Conservation (phyloP, 495 filamentous ascomycete genomes). For the Penicillium macrosclerotiorum region DNA sequence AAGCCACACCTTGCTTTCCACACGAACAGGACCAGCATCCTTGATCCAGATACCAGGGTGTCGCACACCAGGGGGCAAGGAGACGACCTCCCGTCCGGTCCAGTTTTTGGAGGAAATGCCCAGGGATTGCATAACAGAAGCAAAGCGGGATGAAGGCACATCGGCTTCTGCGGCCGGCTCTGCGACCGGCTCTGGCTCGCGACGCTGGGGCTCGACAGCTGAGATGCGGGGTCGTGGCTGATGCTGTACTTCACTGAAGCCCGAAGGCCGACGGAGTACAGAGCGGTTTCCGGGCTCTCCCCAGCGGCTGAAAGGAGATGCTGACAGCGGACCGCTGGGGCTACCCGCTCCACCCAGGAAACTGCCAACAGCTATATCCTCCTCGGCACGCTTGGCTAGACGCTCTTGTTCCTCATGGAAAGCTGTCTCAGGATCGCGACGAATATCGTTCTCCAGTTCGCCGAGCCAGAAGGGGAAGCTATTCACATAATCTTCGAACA, state of each 20-base stretch:
- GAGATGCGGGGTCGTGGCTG: constrained; percentile 22
- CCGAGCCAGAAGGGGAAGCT: constrained; percentile 93
- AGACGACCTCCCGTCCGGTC: constrained; percentile 40
- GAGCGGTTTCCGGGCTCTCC: constrained; percentile 24
- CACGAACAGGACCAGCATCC: constrained; percentile 81
- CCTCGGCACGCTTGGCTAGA: constrained; percentile 73
- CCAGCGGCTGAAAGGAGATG: constrained; percentile 53
- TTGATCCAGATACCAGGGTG: constrained; percentile 86
- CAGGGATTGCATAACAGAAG: constrained; percentile 68
- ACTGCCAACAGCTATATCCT: constrained; percentile 85
- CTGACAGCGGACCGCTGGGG: constrained; percentile 46
- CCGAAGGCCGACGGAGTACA: constrained; percentile 22
- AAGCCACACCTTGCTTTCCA: constrained; percentile 98
- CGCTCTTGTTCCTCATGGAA: constrained; percentile 89
- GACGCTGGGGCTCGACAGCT: constrained; percentile 17
- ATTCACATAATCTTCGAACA: constrained; percentile 97
- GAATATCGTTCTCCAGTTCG: constrained; percentile 87
- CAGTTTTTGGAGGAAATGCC: constrained; percentile 68
- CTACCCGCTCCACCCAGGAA: constrained; percentile 58
- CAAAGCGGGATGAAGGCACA: constrained; percentile 43
- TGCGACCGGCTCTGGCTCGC: constrained; percentile 10
- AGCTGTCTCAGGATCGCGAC: constrained; percentile 84
- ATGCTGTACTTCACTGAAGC: constrained; percentile 12
- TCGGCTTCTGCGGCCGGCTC: constrained; percentile 18
- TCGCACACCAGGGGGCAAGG: constrained; percentile 79